Base-by-base conservation (phyloP, 495 filamentous ascomycete genomes). In the Acidomyces sp. region DNA sequence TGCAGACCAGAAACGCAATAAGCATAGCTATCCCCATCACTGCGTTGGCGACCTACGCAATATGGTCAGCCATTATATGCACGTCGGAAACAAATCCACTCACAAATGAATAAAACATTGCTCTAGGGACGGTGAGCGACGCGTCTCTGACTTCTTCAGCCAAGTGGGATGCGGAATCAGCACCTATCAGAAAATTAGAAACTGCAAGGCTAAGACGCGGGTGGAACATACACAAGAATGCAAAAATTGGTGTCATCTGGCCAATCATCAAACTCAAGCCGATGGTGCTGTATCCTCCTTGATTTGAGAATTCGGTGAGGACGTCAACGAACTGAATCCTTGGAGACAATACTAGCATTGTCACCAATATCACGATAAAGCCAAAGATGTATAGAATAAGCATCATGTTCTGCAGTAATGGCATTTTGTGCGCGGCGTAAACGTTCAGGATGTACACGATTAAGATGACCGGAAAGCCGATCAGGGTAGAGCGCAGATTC, bases 401-500 rank as follows among this genome's bases (percentile, higher is more conserved):
- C 4, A 41, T 17, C 15, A 21, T n/a, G 6, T 17, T 32, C 20
- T 41, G 38, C 38, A 25, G 33, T 3, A n/a, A 21, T 7, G 5
- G 38, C n/a, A 41, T 25, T 3, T 20, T 16, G 26, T 19, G 17
- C 19, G 11, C 26, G 25, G 26, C 38, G 26, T 41, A 41, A 18
- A 41, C 27, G 6, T 17, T 33, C 7, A 3, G 16, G 10, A 20
- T 47, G 26, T 41, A 41, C 10, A 29, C 25, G 2, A 64, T 51
- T 3, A 55, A 45, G 11, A 69, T 53, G 2, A 59, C 51, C 0
- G 56, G 62, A 50, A 61, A 67, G 30, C 62, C 58, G 17, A 72
- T 41, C 12, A 77, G 53, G 0, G 69, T 68, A 10, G 59, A 66
- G 13, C 75, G 70, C 66, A 66, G 76, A 9, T 41, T 43, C 27